These are phyloP conservation scores for Sedum album DNA, from an alignment of 164 flowering plant genomes.

Conservation along the genomic window DNA sequence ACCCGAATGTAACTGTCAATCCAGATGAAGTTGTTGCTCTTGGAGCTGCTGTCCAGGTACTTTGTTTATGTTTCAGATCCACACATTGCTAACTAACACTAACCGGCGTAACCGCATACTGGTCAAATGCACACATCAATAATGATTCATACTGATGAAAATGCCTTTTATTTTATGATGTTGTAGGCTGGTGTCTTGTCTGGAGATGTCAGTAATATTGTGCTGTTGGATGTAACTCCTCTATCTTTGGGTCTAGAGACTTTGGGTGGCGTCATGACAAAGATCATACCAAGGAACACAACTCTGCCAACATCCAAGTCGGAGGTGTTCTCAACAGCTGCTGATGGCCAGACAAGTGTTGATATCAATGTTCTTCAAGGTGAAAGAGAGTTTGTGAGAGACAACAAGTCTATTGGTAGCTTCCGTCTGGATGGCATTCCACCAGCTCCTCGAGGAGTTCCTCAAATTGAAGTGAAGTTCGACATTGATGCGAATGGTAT, in stretches of 20 bases:
- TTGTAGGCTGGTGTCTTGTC: slow-evolving; percentile 29
- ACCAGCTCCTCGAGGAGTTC: slow-evolving; percentile 32
- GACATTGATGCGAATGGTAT: slow-evolving; percentile 40
- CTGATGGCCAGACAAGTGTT: slow-evolving; percentile 37
- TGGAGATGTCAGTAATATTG: slow-evolving; percentile 35
- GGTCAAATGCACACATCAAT: neutral
- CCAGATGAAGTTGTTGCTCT: slow-evolving; percentile 11
- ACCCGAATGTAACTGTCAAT: slow-evolving; percentile 9
- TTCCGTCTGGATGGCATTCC: slow-evolving; percentile 38
- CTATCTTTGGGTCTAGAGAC: slow-evolving; percentile 31
- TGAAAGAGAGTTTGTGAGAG: slow-evolving; percentile 35
- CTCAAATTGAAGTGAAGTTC: slow-evolving; percentile 25
- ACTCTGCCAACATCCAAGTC: slow-evolving; percentile 34
- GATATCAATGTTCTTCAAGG: slow-evolving; percentile 38
- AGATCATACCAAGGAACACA: slow-evolving; percentile 30
- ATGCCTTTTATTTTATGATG: neutral
- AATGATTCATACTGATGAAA: neutral
- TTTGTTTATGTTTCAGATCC: neutral
- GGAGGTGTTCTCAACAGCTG: slow-evolving; percentile 41
- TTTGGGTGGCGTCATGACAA: slow-evolving; percentile 33
- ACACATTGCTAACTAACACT: neutral
- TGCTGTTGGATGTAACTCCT: slow-evolving; percentile 31
- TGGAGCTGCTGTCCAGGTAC: slow-evolving; percentile 39
- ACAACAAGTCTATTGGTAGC: slow-evolving; percentile 33
- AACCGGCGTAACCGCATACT: too few species aligned